Evolutionary conservation across 208 protist genomes (phyloP).

Genomic region (Leishmania guyanensis): DNA sequence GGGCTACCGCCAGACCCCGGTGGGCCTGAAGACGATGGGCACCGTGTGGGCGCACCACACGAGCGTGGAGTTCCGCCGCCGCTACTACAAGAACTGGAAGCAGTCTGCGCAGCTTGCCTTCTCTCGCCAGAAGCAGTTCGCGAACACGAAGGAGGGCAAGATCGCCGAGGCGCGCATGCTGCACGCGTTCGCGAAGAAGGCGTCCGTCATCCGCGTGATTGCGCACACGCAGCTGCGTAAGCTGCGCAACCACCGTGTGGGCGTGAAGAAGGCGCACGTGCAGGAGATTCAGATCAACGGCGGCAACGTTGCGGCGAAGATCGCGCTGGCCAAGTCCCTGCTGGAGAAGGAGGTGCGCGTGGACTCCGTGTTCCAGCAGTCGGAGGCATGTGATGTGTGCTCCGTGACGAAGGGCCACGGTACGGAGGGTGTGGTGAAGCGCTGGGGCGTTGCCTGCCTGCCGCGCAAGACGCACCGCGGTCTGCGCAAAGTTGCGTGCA

Average conservation of each 20-base stretch:
- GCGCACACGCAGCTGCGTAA: too few relatives aligned
- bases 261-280: too few relatives aligned
- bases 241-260: too few relatives aligned
- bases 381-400: slow-evolving; percentile 97
- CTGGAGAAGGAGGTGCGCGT: slow-evolving; percentile 98
- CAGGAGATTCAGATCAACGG: slow-evolving; percentile 96
- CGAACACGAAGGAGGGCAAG: too few relatives aligned
- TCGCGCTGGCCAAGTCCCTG: slow-evolving; percentile 59
- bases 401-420: slow-evolving; percentile 98
- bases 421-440: slow-evolving; percentile 97
- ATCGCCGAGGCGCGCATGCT: too few relatives aligned
- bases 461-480: slow-evolving; percentile 99
- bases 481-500: slow-evolving; percentile 99
- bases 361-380: slow-evolving; percentile 94
- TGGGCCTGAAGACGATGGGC: slow-evolving; percentile 96
- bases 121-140: slow-evolving; percentile 36
- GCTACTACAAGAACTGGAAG: slow-evolving; percentile 99
- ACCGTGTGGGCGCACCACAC: slow-evolving; percentile 99
- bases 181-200: too few relatives aligned
- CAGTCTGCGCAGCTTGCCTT: slow-evolving; percentile 98
- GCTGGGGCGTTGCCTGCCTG: slow-evolving; percentile 97
- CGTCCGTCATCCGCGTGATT: too few relatives aligned
- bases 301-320: slow-evolving; percentile 96
- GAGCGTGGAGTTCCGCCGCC: slow-evolving; percentile 93
- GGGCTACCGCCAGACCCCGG: slow-evolving; percentile 97